These are phyloP conservation scores for Yamadazyma sp. DNA, from an alignment of 805 yeast species.

Conservation along the genomic window DNA sequence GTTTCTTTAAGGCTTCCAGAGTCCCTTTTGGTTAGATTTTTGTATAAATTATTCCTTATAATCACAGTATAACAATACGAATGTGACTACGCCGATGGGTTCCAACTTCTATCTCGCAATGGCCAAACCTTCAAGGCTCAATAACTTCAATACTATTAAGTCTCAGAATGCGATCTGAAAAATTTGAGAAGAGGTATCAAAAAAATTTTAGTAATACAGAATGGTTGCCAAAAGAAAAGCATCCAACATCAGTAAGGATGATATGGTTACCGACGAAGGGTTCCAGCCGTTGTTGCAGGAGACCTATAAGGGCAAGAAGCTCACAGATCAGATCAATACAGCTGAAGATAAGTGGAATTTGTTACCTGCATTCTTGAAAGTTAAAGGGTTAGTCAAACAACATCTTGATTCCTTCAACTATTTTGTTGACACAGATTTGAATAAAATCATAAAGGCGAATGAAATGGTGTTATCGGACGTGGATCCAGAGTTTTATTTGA, in stretches of 20 bases:
- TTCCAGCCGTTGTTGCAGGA: conserved; percentile 79
- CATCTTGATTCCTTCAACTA: conserved; percentile 98
- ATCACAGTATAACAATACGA: too few relatives aligned
- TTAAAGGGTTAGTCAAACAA: conserved; percentile 94
- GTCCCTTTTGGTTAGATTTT: too few relatives aligned
- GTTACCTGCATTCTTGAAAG: conserved; percentile 91
- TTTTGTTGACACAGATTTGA: conserved; percentile 89
- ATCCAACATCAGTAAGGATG: conserved; percentile 7
- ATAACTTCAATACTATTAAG: too few relatives aligned
- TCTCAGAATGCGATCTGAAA: too few relatives aligned
- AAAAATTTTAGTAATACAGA: conserved; percentile 4
- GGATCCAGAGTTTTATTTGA: conserved; percentile 93
- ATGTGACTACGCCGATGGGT: too few relatives aligned
- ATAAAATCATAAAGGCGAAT: conserved; percentile 89
- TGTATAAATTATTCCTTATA: too few relatives aligned
- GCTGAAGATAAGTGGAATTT: conserved; percentile 97
- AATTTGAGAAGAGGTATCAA: conserved; percentile 1
- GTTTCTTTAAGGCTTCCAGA: too few relatives aligned
- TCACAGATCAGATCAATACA: conserved; percentile 85
- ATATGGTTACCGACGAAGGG: conserved; percentile 44
- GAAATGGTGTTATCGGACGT: conserved; percentile 88
- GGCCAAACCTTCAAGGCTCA: too few relatives aligned
- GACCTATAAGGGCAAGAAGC: conserved; percentile 76
- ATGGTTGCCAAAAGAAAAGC: conserved; percentile 15
- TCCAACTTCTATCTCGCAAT: too few relatives aligned